Conservation (phyloP, 768 basidiomycete species). For the Kwoniella pini region DNA sequence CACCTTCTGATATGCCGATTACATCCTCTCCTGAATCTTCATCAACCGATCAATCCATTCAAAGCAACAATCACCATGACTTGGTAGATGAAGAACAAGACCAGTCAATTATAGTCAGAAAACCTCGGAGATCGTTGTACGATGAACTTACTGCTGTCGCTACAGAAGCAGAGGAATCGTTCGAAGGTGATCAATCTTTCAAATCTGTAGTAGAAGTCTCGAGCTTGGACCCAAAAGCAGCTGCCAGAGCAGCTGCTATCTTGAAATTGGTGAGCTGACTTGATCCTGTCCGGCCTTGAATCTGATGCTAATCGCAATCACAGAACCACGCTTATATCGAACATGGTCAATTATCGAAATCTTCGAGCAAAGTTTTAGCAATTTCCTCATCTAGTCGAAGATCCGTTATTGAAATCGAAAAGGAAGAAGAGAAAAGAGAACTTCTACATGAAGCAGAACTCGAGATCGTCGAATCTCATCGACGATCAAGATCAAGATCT, state of each 20-base stretch:
- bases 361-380: neutral
- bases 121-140: constrained; percentile 13
- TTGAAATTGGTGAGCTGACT: constrained; percentile 71
- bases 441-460: constrained; percentile 65
- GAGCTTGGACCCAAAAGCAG: constrained; percentile 79
- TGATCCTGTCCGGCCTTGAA: no score
- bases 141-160: constrained; percentile 14
- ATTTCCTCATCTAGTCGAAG: neutral
- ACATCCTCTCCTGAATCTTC: no score
- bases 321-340: constrained; percentile 86
- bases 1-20: no score
- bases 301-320: no score
- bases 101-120: constrained; percentile 9
- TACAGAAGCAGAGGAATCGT: constrained; percentile 9
- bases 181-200: constrained; percentile 29
- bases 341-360: constrained; percentile 56
- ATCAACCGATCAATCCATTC: neutral
- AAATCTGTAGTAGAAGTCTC: constrained; percentile 76
- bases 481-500: constrained; percentile 14
- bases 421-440: constrained; percentile 57
- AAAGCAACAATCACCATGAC: neutral
- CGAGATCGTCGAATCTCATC: constrained; percentile 55
- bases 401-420: neutral
- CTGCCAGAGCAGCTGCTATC: constrained; percentile 90
- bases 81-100: neutral